Conservation (phyloP, 2,329 filamentous ascomycete genomes). For the Plenodomus tracheiphilus region DNA sequence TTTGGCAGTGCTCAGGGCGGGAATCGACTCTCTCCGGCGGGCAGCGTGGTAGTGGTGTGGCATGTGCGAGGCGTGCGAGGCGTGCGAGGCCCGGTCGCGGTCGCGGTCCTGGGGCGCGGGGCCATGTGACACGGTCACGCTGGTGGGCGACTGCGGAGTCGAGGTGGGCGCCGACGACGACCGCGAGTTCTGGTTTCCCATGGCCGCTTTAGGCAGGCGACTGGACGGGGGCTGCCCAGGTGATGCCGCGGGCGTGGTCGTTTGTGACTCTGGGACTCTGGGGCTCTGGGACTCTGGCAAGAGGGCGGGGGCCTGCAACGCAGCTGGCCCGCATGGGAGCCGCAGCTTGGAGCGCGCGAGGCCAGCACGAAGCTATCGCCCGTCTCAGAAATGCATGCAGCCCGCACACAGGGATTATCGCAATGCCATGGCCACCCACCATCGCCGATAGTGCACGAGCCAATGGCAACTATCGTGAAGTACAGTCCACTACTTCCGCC, state of each 20-base stretch:
- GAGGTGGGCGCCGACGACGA: constrained; percentile 23
- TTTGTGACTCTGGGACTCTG: too few species aligned
- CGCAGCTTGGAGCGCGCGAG: constrained; percentile 13
- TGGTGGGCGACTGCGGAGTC: constrained; percentile 25
- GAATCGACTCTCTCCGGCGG: constrained; percentile 46
- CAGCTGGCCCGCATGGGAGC: too few species aligned
- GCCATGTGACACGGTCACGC: constrained; percentile 27
- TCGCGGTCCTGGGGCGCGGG: constrained; percentile 11
- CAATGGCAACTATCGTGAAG: constrained; percentile 15
- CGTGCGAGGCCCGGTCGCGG: constrained; percentile 9
- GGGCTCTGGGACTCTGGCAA: too few species aligned
- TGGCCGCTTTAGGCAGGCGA: constrained; percentile 9
- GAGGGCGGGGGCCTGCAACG: background rate
- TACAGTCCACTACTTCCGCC: background rate
- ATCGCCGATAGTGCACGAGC: constrained; percentile 23
- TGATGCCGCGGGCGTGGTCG: constrained; percentile 4
- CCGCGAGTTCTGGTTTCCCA: constrained; percentile 43
- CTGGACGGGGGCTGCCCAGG: constrained; percentile 1
- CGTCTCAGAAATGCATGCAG: constrained; percentile 23
- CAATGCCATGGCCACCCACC: constrained; percentile 19
- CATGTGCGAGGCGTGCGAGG: constrained; percentile 16
- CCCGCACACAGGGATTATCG: constrained; percentile 22
- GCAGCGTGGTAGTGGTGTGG: constrained; percentile 26
- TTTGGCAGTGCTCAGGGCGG: constrained; percentile 43
- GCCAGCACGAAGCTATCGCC: constrained; percentile 13